Conservation (phyloP, 208 protist genomes). For the Angomonas deanei region DNA sequence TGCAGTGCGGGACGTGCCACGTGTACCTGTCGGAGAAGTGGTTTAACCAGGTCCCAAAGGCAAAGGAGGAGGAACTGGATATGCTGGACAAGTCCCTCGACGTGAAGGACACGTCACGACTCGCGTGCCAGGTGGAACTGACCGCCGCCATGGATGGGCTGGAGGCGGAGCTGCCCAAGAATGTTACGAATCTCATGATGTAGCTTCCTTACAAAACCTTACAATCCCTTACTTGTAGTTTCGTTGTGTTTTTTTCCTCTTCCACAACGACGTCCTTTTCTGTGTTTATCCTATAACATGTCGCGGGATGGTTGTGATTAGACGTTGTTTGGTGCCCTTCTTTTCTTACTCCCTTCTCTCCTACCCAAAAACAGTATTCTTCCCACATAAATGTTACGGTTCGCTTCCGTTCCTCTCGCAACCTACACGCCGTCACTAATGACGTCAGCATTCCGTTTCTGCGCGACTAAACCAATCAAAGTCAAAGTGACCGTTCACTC, state of each 20-base stretch:
- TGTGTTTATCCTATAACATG: neutral
- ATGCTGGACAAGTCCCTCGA: slow-evolving; percentile 68
- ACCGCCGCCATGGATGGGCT: slow-evolving; percentile 54
- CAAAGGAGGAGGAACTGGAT: slow-evolving; percentile 82
- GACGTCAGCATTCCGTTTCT: too few relatives aligned
- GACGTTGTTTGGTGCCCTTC: too few relatives aligned
- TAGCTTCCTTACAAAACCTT: slow-evolving; percentile 3
- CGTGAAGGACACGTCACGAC: slow-evolving; percentile 56
- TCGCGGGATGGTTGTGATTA: neutral
- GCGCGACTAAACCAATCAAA: slow-evolving; percentile 20
- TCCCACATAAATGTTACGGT: too few relatives aligned
- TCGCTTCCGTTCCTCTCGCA: too few relatives aligned
- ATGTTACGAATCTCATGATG: slow-evolving; percentile 37
- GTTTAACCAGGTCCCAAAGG: slow-evolving; percentile 69
- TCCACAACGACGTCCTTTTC: neutral
- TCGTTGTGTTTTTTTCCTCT: neutral
- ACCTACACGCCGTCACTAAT: too few relatives aligned
- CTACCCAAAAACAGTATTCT: too few relatives aligned
- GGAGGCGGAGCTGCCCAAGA: slow-evolving; percentile 46
- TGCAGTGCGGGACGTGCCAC: slow-evolving; percentile 94
- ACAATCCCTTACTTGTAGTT: neutral
- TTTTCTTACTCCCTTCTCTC: too few relatives aligned
- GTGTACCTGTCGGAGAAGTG: slow-evolving; percentile 78
- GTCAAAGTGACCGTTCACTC: slow-evolving; percentile 32
- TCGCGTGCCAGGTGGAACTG: slow-evolving; percentile 72